Base-by-base conservation (phyloP, 257 asterid genomes). In the Anisodus tanguticus region DNA sequence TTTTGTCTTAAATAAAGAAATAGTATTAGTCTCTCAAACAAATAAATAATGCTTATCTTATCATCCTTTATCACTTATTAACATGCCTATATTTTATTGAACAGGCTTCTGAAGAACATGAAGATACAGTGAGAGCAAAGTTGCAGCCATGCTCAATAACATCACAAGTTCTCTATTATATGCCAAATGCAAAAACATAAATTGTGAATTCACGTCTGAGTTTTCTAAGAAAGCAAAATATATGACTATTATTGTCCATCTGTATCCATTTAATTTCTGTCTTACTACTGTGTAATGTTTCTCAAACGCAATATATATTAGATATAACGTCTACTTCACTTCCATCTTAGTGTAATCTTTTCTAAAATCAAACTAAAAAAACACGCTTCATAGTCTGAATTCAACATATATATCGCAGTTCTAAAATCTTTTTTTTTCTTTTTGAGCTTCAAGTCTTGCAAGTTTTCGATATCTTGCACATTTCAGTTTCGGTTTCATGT, bases 61-160 rank as follows among this genome's bases (percentile, higher is more conserved):
- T 71, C 79, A 71, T 71, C 58, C 26, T 74, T 22, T 53, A 74
- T 49, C 45, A 74, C n/a, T 22, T 47, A 41, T 47, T 74, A 10
- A 53, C 64, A 26, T 76, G 64, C 12, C 31, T 77, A 3, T 86
- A 47, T 59, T 49, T 66, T n/a, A 3, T 4, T 82, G 43, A 78
- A 87, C 93, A 94, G 98, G 95, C 88, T 90, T 86, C 55, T 94
- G 89, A 92, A 89, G 97, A 91, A 92, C 89, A 90, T 92, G 59
- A 91, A 86, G 90, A 82, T 92, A 83, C 91, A 90, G 67, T 87
- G 89, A 89, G 66, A 57, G n/a, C 26, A 37, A 60, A 31, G 53
- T 77, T 31, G 64, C 64, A 2, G 64, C 47, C 63, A 51, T 26
- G 64, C 81, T 51, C 47, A 26, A 76, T 76, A 77, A 77, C 49